A percentile compares a stretch with the other conserved stretches of the same genome.
Evolutionary conservation across 257 asterid genomes (phyloP).

Genomic region (Solanum chmielewskii): DNA sequence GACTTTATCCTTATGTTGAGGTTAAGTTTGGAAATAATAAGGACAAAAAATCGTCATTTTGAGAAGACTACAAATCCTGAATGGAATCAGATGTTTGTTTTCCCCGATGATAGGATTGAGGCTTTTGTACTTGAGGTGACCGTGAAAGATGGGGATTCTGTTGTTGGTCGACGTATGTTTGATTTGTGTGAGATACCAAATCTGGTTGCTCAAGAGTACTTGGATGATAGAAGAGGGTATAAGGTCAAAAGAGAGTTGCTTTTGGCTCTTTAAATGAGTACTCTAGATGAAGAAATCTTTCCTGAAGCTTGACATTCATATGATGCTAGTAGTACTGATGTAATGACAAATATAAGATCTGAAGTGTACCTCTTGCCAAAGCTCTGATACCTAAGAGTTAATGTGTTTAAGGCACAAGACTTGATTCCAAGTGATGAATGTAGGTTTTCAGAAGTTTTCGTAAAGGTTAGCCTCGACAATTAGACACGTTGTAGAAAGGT

Average conservation of each 20-base stretch:
- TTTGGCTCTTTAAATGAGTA: slow-evolving; percentile 77
- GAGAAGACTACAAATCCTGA: not conserved
- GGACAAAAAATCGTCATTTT: not conserved
- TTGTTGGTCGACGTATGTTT: not conserved
- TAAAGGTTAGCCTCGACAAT: slow-evolving; percentile 48
- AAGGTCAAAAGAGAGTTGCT: slow-evolving; percentile 36
- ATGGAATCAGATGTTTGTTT: too few species aligned
- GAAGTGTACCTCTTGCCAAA: slow-evolving; percentile 56
- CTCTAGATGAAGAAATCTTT: slow-evolving; percentile 65
- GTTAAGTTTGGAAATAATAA: not conserved
- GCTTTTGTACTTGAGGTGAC: not conserved
- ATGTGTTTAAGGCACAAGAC: slow-evolving; percentile 63
- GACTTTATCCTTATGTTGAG: not conserved
- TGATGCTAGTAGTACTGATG: slow-evolving; percentile 17
- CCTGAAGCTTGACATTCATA: slow-evolving; percentile 68
- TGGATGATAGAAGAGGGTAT: not conserved
- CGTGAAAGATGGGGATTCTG: not conserved
- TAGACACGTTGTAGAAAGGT: slow-evolving; percentile 13
- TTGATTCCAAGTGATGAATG: slow-evolving; percentile 35
- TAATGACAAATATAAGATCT: slow-evolving; percentile 34
- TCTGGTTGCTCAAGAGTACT: not conserved
- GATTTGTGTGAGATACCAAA: not conserved
- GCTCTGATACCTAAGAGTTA: slow-evolving; percentile 60
- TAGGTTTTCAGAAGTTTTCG: slow-evolving; percentile 47
- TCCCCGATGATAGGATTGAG: not conserved